Percentiles rank a stretch among this genome's conserved stretches.
phyloP scores from a whole-genome alignment of 2,329 filamentous ascomycete species.

The Paraphaeosphaeria sporulosa region DNA sequence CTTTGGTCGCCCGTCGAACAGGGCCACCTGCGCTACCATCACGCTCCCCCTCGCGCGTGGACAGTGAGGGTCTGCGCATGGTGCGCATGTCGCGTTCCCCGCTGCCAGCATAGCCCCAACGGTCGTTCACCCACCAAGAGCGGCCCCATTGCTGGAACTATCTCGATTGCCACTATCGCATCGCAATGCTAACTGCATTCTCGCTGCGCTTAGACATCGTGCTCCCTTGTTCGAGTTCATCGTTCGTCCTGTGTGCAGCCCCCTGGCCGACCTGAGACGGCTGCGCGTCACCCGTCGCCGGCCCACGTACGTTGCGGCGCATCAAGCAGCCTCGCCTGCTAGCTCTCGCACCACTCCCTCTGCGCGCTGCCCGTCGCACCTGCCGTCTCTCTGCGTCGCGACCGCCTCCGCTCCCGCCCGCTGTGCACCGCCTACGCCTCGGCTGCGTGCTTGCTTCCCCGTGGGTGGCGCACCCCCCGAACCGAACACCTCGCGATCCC shows the following conservation, averaged over 20 bases:
- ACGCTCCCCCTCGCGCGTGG: conserved; percentile 17
- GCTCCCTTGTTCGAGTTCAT: conserved; percentile 12
- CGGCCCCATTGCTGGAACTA: conserved; percentile 25
- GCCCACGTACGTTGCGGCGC: conserved; percentile 17
- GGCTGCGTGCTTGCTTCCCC: background rate
- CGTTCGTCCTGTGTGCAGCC: conserved; percentile 22
- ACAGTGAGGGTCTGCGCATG: conserved; percentile 4
- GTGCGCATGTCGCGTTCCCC: conserved; percentile 6
- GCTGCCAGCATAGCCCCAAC: conserved; percentile 21
- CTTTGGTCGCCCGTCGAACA: conserved; percentile 14
- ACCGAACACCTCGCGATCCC: background rate
- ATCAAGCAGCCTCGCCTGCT: conserved; percentile 25
- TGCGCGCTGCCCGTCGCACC: conserved; percentile 4
- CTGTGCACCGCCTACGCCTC: background rate
- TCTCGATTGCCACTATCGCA: conserved; percentile 28
- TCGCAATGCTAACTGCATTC: conserved; percentile 44
- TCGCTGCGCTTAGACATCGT: conserved; percentile 30
- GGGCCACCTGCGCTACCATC: conserved; percentile 13
- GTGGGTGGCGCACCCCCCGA: background rate
- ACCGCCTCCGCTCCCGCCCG: background rate
- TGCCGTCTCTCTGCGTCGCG: conserved; percentile 15
- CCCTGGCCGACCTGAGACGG: conserved; percentile 40
- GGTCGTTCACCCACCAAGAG: conserved; percentile 24
- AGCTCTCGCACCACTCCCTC: conserved; percentile 18
- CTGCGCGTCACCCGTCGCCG: conserved; percentile 31